Evolutionary conservation across 1,139 yeast species (phyloP), one percentile per base, ranked within the genome.

Genomic region (Yamadazyma triangularis): DNA sequence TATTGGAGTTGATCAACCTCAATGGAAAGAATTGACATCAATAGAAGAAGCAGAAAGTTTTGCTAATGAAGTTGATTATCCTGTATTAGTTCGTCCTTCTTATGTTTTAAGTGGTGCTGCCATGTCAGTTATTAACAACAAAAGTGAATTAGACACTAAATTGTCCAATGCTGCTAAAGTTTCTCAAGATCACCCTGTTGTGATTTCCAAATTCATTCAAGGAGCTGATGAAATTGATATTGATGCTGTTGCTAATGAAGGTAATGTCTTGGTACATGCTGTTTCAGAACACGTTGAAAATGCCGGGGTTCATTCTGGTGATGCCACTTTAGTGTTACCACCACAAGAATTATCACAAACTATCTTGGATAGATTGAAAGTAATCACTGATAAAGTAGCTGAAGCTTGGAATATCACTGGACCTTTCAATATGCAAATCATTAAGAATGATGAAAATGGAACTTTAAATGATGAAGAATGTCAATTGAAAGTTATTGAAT

Each of bases 291-390:
- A 91, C 60, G 94, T 89, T 49, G 98, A 91, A 68, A 88, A 91
- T 53, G 98, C 98, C 13, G 98, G 98, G 70, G 88, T 91, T 33
- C 98, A 91, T 64, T 88, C 97, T 27, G 98, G 98, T 60, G 98
- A 91, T 62, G 98, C 98, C 29, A 88, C 97, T 25, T 75, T 91
- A 51, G 80, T 91, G 32, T 71, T 91, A 39, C 98, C 98, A 38
- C 97, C 98, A 29, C 94, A 82, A 56, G 65, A 69, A 40, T 64
- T 85, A 39, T 73, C 79, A 19, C 78, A 77, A 26, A 65, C 60
- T 8, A 66, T 79, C 31, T 69, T 84, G 68, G 58, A 44, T 18
- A 73, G 91, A 55, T 65, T 86, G 44, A 82, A 81, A 56, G 82
- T 67, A 27, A 84, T 89, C 48, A 88, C 98, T 31, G 91, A 81